Conservation (phyloP, 2,329 filamentous ascomycete genomes). For the Blastomyces emzantsi region DNA sequence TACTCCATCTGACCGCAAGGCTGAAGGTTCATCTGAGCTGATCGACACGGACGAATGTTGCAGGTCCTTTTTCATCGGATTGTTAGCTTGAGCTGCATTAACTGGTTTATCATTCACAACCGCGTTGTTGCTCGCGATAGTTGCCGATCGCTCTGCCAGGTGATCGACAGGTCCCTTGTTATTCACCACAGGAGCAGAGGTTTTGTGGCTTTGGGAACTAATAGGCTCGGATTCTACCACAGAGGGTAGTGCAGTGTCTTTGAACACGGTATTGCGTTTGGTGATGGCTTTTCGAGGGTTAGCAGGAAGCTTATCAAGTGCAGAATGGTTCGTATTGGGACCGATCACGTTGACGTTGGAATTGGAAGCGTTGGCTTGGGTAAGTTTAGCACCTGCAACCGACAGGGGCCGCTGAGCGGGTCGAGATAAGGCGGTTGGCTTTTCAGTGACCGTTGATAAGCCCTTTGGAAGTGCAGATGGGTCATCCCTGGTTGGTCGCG, state of each 20-base stretch:
- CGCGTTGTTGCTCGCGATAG: background rate
- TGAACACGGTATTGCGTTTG: constrained; percentile 50
- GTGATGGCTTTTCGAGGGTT: constrained; percentile 39
- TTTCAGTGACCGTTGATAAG: constrained; percentile 26
- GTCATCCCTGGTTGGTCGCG: constrained; percentile 47
- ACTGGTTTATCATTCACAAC: constrained; percentile 1
- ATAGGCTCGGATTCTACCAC: constrained; percentile 25
- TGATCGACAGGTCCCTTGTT: background rate
- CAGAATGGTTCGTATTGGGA: constrained; percentile 23
- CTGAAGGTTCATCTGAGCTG: constrained; percentile 17
- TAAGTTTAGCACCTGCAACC: constrained; percentile 31
- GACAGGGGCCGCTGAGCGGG: constrained; percentile 54
- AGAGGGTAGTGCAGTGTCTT: constrained; percentile 37
- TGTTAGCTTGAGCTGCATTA: constrained; percentile 11
- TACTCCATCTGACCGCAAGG: constrained; percentile 22
- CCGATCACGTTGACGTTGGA: constrained; percentile 26
- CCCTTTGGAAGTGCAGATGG: constrained; percentile 43
- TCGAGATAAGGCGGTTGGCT: constrained; percentile 41
- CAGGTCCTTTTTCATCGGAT: constrained; percentile 12
- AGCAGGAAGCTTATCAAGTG: constrained; percentile 21
- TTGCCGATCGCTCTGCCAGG: background rate
- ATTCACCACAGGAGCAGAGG: constrained; percentile 13
- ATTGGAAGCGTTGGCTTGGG: constrained; percentile 28
- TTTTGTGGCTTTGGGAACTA: constrained; percentile 25
- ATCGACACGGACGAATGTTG: constrained; percentile 1